A percentile compares a stretch with the other conserved stretches of the same genome.
phyloP scores from a whole-genome alignment of 495 filamentous ascomycete species.

The Trichocladium antarcticum region DNA sequence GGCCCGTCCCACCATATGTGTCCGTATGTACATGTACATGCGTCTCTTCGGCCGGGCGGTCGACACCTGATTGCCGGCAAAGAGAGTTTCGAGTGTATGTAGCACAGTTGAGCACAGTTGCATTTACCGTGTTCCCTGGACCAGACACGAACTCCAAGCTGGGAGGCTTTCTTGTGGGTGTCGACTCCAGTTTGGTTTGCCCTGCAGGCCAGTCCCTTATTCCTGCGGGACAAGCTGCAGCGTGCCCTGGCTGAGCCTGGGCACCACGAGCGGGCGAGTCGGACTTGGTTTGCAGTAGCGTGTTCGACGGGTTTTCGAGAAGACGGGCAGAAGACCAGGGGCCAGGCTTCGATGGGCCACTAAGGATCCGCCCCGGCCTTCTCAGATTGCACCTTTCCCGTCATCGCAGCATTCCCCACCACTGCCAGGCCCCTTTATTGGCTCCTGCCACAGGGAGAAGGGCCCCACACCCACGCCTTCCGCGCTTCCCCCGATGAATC shows the following conservation, averaged over 20 bases:
- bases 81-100: too few species aligned
- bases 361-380: conserved; percentile 13
- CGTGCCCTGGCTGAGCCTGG: background rate
- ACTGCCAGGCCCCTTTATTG: conserved; percentile 7
- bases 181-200: background rate
- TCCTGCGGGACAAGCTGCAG: background rate
- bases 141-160: too few species aligned
- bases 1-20: too few species aligned
- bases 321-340: conserved; percentile 25
- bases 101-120: too few species aligned
- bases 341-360: conserved; percentile 5
- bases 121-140: too few species aligned
- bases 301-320: conserved; percentile 31
- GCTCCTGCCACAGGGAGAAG: conserved; percentile 10
- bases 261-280: conserved; percentile 8
- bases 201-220: background rate
- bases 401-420: conserved; percentile 16
- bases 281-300: conserved; percentile 15
- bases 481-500: conserved; percentile 8
- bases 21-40: too few species aligned
- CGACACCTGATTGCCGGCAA: too few species aligned
- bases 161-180: too few species aligned
- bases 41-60: too few species aligned
- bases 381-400: conserved; percentile 24
- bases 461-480: conserved; percentile 13